Percentiles rank a stretch among this genome's conserved stretches.
phyloP scores from a whole-genome alignment of 2,329 filamentous ascomycete species.

The Beauveria asiatica region DNA sequence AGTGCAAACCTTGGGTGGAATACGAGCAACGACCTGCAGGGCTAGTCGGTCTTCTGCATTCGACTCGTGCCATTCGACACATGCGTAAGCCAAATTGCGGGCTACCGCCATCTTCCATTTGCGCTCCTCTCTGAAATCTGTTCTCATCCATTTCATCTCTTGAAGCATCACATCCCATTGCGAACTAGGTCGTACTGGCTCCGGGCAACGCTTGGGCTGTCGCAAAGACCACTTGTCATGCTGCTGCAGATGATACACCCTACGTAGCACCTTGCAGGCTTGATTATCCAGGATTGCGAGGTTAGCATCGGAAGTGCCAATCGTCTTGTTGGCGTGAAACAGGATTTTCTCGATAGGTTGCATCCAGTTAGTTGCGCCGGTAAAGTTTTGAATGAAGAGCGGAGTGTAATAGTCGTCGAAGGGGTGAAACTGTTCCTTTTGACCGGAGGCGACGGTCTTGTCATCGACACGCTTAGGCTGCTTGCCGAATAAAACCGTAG shows the following conservation, averaged over 20 bases:
- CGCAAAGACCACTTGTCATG: conserved; percentile 87
- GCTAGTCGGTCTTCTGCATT: conserved; percentile 52
- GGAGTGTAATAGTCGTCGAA: conserved; percentile 58
- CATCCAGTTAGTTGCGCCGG: conserved; percentile 49
- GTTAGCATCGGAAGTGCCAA: conserved; percentile 77
- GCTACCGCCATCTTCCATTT: conserved; percentile 87
- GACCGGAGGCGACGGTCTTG: conserved; percentile 33
- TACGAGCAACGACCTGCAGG: conserved; percentile 57
- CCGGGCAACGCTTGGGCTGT: conserved; percentile 75
- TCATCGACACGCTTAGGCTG: conserved; percentile 43
- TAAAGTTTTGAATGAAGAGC: conserved; percentile 50
- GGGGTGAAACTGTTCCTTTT: conserved; percentile 34
- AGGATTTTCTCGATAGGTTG: conserved; percentile 63
- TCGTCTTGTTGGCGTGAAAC: conserved; percentile 76
- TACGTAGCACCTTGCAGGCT: conserved; percentile 74
- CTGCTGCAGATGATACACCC: conserved; percentile 86
- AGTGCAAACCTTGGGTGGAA: conserved; percentile 32
- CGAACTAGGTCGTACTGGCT: conserved; percentile 66
- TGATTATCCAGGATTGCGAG: conserved; percentile 79
- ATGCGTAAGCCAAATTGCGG: conserved; percentile 71
- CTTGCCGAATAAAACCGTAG: conserved; percentile 72
- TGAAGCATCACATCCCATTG: conserved; percentile 83
- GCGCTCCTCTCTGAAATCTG: conserved; percentile 86
- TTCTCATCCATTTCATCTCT: conserved; percentile 97
- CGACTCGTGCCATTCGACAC: conserved; percentile 70